Base-by-base conservation (phyloP, 2,329 filamentous ascomycete genomes). In the Fusarium sambucinum region DNA sequence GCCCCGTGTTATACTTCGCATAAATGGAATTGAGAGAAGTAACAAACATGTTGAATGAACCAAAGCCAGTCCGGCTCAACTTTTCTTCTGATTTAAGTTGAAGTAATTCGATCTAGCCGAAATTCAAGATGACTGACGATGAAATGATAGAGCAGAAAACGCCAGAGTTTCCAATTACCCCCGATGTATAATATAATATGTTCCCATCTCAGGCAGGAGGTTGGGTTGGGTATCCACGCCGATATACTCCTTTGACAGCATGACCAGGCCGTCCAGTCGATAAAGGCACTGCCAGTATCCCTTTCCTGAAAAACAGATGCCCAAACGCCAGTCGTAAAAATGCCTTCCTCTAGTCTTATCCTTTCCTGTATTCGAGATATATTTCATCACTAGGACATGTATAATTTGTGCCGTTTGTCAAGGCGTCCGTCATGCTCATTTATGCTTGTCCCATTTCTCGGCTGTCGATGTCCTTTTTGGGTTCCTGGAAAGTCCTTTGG, bases 401-500 rank as follows among this genome's bases (percentile, higher is more conserved):
- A 19, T 60, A 46, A 25, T 45, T 40, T 48, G 41, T 32, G 61
- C 23, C 17, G 33, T 58, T 40, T 30, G 30, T 17, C 32, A 25
- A 37, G 42, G 33, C 37, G 10, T 17, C 44, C 21, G 40, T 35
- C 40, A 19, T 46, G 41, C 37, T 40, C 14, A 58, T 48, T 70
- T 50, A 77, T 13, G 68, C 75, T 62, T 82, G 77, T 70, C 79
- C 77, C 82, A 82, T 83, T 69, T 79, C 68, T 38, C 52, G 70
- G 29, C 42, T 33, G 8, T 55, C 69, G 30, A 54, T 56, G 58
- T 70, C 72, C 55, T 78, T 75, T 35, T 48, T 60, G 55, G 74
- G 72, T 53, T 72, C 73, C 44, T 72, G 72, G 58, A 76, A 73
- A 45, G 81, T 80, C 55, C 76, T 77, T 77, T 80, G 81, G 74